Conservation (phyloP, 306 rosid genomes). For the Arachis stenosperma region DNA sequence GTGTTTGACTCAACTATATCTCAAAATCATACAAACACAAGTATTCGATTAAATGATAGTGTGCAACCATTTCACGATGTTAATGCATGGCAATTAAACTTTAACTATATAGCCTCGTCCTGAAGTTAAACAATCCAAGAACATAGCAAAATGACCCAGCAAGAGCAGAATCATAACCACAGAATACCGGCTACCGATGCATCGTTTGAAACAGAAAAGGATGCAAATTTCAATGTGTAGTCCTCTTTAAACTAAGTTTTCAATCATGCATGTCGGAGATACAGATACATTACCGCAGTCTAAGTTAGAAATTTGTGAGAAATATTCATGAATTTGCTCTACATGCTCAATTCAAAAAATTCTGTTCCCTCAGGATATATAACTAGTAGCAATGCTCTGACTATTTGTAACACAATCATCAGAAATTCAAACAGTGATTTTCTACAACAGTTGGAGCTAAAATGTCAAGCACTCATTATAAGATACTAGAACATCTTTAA, state of each 20-base stretch:
- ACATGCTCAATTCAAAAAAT: not conserved
- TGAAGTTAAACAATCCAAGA: not conserved
- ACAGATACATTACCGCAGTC: not conserved
- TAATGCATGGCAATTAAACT: no score
- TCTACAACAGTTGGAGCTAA: no score
- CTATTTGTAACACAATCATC: no score
- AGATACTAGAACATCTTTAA: slow-evolving; percentile 15
- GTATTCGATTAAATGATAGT: no score
- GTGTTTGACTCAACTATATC: no score
- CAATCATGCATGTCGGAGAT: not conserved
- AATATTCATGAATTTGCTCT: not conserved
- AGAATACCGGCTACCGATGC: not conserved
- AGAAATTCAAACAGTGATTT: no score
- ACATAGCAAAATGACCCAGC: not conserved
- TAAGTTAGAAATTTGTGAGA: not conserved
- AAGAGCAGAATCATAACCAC: not conserved
- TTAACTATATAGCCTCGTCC: no score
- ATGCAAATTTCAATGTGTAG: not conserved
- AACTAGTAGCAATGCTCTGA: no score
- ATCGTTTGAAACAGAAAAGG: not conserved
- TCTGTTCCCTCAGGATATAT: no score
- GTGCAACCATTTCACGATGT: no score
- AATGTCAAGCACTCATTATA: slow-evolving; percentile 6
- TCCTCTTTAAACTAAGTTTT: not conserved
- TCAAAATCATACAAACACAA: no score